A percentile compares a stretch with the other conserved stretches of the same genome.
Conservation (phyloP, 164 flowering plant genomes). For the Umbilicus rupestris region DNA sequence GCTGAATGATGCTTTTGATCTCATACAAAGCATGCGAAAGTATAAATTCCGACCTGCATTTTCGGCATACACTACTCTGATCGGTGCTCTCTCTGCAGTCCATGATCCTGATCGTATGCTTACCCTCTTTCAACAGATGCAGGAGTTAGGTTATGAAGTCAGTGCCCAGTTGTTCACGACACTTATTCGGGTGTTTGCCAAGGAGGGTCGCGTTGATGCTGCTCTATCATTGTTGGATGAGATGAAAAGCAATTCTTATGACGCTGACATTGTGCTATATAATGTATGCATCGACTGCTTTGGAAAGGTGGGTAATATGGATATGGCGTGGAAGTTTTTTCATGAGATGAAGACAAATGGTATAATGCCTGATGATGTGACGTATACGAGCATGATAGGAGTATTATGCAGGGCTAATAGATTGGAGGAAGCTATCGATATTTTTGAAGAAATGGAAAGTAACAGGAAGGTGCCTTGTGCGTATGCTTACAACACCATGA, state of each 20-base stretch:
- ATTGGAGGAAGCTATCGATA: constrained; percentile 63
- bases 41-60: constrained; percentile 88
- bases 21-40: constrained; percentile 68
- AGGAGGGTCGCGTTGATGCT: constrained; percentile 69
- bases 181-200: constrained; percentile 62
- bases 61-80: constrained; percentile 84
- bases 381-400: constrained; percentile 88
- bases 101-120: constrained; percentile 62
- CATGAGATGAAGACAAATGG: constrained; percentile 77
- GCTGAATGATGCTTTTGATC: constrained; percentile 52
- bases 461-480: constrained; percentile 69
- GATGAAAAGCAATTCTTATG: constrained; percentile 60
- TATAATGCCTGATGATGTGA: constrained; percentile 76
- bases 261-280: constrained; percentile 73
- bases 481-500: constrained; percentile 94
- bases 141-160: constrained; percentile 83
- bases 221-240: constrained; percentile 80
- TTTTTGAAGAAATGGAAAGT: constrained; percentile 72
- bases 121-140: constrained; percentile 77
- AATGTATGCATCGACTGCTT: constrained; percentile 93
- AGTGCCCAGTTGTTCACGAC: constrained; percentile 76
- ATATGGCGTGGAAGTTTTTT: constrained; percentile 97
- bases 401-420: constrained; percentile 70
- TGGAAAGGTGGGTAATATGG: constrained; percentile 85
- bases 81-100: constrained; percentile 65